phyloP scores from a whole-genome alignment of 495 filamentous ascomycete genomes.

The Pyronema domesticum region DNA sequence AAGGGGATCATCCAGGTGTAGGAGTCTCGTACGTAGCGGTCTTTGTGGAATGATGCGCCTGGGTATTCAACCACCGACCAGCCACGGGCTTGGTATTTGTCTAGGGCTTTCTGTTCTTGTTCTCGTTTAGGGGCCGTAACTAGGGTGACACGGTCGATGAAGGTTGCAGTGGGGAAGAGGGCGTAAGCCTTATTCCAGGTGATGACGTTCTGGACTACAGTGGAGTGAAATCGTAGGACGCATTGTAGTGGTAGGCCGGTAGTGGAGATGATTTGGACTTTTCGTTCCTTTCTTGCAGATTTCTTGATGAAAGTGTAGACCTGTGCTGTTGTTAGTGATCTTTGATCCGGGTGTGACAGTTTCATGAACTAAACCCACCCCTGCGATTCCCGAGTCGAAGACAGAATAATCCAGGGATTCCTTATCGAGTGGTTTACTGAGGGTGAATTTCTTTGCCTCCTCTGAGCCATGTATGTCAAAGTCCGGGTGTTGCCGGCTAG shows the following conservation, averaged over 20 bases:
- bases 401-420: too few relatives aligned
- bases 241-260: neutral
- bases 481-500: too few relatives aligned
- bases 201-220: neutral
- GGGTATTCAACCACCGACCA: neutral
- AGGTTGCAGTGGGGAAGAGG: neutral
- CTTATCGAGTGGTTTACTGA: too few relatives aligned
- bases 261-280: neutral
- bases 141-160: neutral
- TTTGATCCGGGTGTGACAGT: too few relatives aligned
- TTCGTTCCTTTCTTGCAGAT: neutral
- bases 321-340: neutral
- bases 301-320: neutral
- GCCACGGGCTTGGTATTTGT: neutral
- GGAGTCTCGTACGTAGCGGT: neutral
- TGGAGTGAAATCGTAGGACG: neutral
- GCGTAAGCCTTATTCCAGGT: neutral
- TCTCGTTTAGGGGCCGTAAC: neutral
- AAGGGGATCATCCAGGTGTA: neutral
- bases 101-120: neutral
- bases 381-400: too few relatives aligned
- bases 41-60: neutral
- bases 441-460: too few relatives aligned
- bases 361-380: too few relatives aligned
- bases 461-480: too few relatives aligned